A percentile compares a stretch with the other conserved stretches of the same genome.
Conservation (phyloP, 2,329 filamentous ascomycete species). For the Hypoxylon sp. region DNA sequence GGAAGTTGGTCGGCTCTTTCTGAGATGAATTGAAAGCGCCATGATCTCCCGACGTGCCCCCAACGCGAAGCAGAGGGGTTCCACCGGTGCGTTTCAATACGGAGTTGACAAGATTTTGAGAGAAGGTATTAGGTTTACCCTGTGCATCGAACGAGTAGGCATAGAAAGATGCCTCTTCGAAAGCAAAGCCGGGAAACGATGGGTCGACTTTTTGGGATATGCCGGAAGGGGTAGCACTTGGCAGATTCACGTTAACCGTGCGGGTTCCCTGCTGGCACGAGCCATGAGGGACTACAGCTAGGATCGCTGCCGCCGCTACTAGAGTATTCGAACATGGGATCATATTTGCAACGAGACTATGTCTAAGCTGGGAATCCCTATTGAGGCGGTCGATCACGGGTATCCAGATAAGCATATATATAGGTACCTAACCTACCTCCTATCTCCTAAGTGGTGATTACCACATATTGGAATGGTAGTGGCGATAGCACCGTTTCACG, state of each 20-base stretch:
- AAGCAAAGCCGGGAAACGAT: conserved; percentile 39
- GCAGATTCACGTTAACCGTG: conserved; percentile 20
- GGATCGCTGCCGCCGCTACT: neutral
- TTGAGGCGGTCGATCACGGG: neutral
- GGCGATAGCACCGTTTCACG: neutral
- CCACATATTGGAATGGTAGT: neutral
- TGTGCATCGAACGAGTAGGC: conserved; percentile 36
- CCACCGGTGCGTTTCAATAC: conserved; percentile 36
- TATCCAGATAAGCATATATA: neutral
- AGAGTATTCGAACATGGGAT: neutral
- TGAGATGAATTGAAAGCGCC: conserved; percentile 34
- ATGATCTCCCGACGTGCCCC: conserved; percentile 35
- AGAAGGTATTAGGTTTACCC: conserved; percentile 38
- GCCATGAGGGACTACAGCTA: conserved; percentile 1
- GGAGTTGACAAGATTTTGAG: conserved; percentile 35
- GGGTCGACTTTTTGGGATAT: conserved; percentile 27
- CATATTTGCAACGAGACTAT: neutral
- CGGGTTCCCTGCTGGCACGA: conserved; percentile 18
- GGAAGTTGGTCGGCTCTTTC: conserved; percentile 37
- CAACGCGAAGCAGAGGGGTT: conserved; percentile 38
- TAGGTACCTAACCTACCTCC: neutral
- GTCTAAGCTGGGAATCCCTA: neutral
- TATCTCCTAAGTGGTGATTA: neutral
- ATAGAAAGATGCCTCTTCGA: conserved; percentile 40
- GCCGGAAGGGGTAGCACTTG: conserved; percentile 12